Percentiles rank a stretch among this genome's conserved stretches.
Evolutionary conservation across 2,329 filamentous ascomycete species (phyloP).

Genomic region (Cercospora sp.): DNA sequence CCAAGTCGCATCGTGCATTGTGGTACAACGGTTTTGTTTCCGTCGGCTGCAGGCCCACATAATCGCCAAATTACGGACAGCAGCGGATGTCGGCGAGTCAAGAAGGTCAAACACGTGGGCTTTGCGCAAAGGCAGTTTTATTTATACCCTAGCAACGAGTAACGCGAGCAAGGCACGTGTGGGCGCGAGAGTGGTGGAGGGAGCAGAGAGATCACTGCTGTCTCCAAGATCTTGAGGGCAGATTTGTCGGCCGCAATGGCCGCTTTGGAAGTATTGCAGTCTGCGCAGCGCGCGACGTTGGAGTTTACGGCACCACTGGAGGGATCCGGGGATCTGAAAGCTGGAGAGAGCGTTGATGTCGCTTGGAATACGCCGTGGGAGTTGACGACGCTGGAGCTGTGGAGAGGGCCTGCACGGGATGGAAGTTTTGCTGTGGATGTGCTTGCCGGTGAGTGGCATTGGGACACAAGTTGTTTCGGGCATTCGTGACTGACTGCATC

Average conservation of each 20-base stretch:
- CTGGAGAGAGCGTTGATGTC: slow-evolving; percentile 16
- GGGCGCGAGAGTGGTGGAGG: background rate
- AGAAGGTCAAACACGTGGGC: background rate
- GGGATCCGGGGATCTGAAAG: background rate
- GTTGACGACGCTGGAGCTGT: slow-evolving; percentile 21
- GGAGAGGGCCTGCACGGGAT: slow-evolving; percentile 17
- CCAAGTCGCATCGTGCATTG: background rate
- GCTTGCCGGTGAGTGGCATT: slow-evolving; percentile 18
- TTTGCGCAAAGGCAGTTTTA: background rate
- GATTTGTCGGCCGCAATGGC: slow-evolving; percentile 3
- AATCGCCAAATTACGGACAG: background rate
- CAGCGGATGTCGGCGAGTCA: background rate
- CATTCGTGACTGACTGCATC: background rate
- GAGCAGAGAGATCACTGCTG: background rate
- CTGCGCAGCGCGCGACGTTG: slow-evolving; percentile 12
- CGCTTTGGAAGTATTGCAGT: slow-evolving; percentile 18
- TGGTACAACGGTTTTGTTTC: background rate
- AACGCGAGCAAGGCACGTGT: background rate
- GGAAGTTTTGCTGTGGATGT: slow-evolving; percentile 20
- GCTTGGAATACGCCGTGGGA: slow-evolving; percentile 23
- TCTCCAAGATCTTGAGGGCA: background rate
- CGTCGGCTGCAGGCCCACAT: background rate
- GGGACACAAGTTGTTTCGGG: background rate
- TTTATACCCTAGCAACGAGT: background rate
- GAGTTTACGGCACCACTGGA: slow-evolving; percentile 11